A percentile compares a stretch with the other conserved stretches of the same genome.
Conservation (phyloP, 108 stramenopile species). For the Cylindrotheca fusiformis region DNA sequence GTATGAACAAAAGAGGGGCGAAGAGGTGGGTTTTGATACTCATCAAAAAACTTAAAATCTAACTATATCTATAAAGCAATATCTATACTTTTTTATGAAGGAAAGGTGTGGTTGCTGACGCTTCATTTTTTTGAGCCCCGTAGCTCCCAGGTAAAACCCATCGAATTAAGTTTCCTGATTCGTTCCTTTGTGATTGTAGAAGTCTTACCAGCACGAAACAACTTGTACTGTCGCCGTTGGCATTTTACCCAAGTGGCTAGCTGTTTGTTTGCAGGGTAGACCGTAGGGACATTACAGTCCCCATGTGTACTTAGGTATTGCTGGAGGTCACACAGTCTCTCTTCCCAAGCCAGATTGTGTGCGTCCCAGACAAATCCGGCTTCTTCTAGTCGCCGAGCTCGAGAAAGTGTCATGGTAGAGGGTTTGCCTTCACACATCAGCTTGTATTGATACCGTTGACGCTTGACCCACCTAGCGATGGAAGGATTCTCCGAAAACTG, state of each 20-base stretch:
- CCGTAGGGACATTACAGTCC: slow-evolving; percentile 25
- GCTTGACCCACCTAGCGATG: slow-evolving; percentile 16
- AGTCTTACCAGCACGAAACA: slow-evolving; percentile 33
- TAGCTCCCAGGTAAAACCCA: slow-evolving; percentile 50
- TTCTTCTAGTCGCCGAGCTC: slow-evolving; percentile 33
- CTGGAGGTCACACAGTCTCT: slow-evolving; percentile 15
- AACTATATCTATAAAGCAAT: no score
- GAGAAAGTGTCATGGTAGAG: slow-evolving; percentile 38
- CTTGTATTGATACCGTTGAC: slow-evolving; percentile 49
- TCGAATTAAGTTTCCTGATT: slow-evolving; percentile 38
- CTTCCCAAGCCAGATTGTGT: slow-evolving; percentile 31
- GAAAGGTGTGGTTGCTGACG: no score
- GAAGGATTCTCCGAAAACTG: slow-evolving; percentile 16
- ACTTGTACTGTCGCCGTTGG: slow-evolving; percentile 50
- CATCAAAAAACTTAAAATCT: no score
- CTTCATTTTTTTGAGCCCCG: no score
- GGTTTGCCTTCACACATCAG: slow-evolving; percentile 32
- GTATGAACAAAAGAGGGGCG: no score
- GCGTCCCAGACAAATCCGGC: slow-evolving; percentile 48
- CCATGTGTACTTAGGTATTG: slow-evolving; percentile 17
- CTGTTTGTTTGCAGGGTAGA: slow-evolving; percentile 10
- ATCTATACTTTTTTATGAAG: no score
- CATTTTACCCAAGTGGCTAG: slow-evolving; percentile 44
- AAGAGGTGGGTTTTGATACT: no score
- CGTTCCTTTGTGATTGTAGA: slow-evolving; percentile 46